A percentile compares a stretch with the other conserved stretches of the same genome.
phyloP scores from a whole-genome alignment of 768 basidiomycete genomes.

The Collybiopsis confluens region DNA sequence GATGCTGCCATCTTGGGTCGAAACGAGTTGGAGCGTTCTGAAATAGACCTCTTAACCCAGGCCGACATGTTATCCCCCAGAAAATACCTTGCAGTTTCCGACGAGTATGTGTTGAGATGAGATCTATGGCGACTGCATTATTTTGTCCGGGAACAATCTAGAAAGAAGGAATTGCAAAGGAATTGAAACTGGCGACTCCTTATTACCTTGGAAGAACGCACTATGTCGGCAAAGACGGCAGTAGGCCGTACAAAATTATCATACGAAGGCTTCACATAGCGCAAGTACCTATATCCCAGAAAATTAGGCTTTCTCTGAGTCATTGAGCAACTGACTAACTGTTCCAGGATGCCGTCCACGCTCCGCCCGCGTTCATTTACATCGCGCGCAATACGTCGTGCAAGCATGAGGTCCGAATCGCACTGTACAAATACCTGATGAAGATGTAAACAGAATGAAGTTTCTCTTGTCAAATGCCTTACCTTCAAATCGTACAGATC shows the following conservation, averaged over 20 bases:
- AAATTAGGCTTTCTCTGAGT: neutral
- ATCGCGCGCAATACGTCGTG: slow-evolving; percentile 85
- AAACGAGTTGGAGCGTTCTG: slow-evolving; percentile 71
- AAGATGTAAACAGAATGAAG: neutral
- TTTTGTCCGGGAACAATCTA: slow-evolving; percentile 95
- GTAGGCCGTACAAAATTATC: slow-evolving; percentile 93
- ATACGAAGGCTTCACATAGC: slow-evolving; percentile 92
- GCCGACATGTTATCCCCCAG: neutral
- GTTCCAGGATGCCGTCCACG: slow-evolving; percentile 85
- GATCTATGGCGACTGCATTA: slow-evolving; percentile 87
- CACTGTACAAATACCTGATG: slow-evolving; percentile 82
- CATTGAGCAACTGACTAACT: slow-evolving; percentile 48
- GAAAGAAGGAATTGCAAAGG: neutral
- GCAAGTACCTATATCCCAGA: slow-evolving; percentile 61
- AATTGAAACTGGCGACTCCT: neutral
- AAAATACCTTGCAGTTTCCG: slow-evolving; percentile 60
- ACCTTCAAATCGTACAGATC: slow-evolving; percentile 91
- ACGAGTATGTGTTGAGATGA: slow-evolving; percentile 88
- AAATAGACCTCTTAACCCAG: slow-evolving; percentile 16
- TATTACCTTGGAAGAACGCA: slow-evolving; percentile 26
- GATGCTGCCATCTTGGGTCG: slow-evolving; percentile 3
- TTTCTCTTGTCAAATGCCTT: slow-evolving; percentile 10
- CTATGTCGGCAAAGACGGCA: slow-evolving; percentile 85
- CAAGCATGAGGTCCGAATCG: slow-evolving; percentile 96
- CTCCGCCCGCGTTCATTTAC: slow-evolving; percentile 82